Evolutionary conservation across 1,284 basidiomycete genomes (phyloP), one percentile per base, ranked within the genome.

Genomic region (Rhodofomes roseus): DNA sequence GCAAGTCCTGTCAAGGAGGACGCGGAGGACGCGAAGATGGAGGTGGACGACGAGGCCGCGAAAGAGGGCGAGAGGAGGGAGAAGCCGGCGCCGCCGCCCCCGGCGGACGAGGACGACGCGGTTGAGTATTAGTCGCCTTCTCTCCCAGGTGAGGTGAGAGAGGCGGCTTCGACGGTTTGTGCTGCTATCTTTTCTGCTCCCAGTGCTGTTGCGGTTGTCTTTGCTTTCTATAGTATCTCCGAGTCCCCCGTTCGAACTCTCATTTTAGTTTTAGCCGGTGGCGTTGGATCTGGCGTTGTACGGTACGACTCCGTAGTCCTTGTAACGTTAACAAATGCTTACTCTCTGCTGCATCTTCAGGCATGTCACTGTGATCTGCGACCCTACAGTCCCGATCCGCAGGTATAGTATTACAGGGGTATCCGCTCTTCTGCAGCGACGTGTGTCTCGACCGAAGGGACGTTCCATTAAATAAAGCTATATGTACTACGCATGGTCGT

Each of bases 41-140:
- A 67, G n/a, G 62, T 70, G n/a, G 65, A 64, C 5, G 72, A 72
- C 36, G 46, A 69, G 62, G 54, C 18, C 14, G 68, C 70, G 50
- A 63, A 68, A 5, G 69, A 64, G 59, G 37, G 25, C 25, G 46
- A 58, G 43, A 74, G 73, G 65, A 73, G 70, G 62, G 75, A 77
- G 59, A 72, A 59, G 18, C 61, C 64, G 65, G 68, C 68, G 55
- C 65, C 68, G 48, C 70, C 72, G 36, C 75, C 76, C 68, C 77
- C 72, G 51, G 79, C 78, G 53, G 81, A 84, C 57, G 83, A 84
- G 54, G 83, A 85, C 63, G 83, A 85, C 66, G 83, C 83, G 25
- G 82, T 85, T 56, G 83, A 85, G 73, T 85, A 85, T 69, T 85
- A 71, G 71, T 23, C 8, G 46, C 20, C 20, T 53, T 58, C 6